Evolutionary conservation across 2,329 filamentous ascomycete genomes (phyloP), one percentile per base, ranked within the genome.

Genomic region (Microsporum canis): DNA sequence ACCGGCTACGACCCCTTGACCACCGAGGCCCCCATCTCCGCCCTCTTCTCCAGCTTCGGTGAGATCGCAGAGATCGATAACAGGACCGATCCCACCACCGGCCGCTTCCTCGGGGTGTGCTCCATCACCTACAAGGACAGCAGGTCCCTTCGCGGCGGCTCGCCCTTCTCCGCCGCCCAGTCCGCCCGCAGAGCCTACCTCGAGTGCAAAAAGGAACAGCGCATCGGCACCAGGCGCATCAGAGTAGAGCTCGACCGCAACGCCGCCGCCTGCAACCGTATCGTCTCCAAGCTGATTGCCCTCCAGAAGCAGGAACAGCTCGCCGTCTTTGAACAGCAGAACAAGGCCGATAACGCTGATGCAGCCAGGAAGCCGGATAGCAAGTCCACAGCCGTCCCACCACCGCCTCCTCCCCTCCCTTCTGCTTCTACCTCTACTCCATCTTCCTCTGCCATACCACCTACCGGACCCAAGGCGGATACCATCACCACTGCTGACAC

Each of bases 1-100:
- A 91, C 86, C n/a, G 90, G 91, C n/a, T 96, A 96, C 72, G 94
- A 97, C 73, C 91, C 92, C 5, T 78, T 97, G 65, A 87, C 88
- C 45, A 84, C 89, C 10, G 89, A 95, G 68, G 82, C 84, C 60
- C 88, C 89, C 68, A 82, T 96, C 58, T 84, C 83, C 17, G 84
- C 87, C 53, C 82, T 89, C 60, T 95, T 95, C 71, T 84, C 86
- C 17, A 84, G 83, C 2, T 95, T 88, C 75, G 91, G 91, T 59
- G 89, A 96, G 62, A 91, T 99, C 65, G 87, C 88, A 51, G 88
- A 91, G 70, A 88, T 95, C 68, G 91, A 89, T 70, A 96, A 96
- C 71, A 92, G 95, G 72, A 92, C 95, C 69, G 91, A 99, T 73
- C 94, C 94, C 6, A 87, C 91, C 62, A 97, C 91, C 10, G 94